Base-by-base conservation (phyloP, 208 protist species). In the Crithidia expoeki region DNA sequence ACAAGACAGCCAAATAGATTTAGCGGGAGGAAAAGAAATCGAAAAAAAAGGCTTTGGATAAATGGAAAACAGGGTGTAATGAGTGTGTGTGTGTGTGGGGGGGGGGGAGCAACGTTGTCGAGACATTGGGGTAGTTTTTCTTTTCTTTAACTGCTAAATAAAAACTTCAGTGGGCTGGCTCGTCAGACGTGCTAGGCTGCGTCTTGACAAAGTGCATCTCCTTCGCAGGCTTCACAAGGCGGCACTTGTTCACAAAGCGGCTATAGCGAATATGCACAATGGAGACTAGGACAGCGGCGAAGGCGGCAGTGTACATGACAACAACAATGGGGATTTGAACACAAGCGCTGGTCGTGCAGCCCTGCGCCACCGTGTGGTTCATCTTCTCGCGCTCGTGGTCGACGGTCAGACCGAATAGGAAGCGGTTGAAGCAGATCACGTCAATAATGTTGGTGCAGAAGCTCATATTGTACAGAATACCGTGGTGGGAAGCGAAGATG, bases 351-450 rank as follows among this genome's bases (percentile, higher is more conserved):
- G 42, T 49, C 17, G 60, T 80, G 76, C 81, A 88, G 12, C 80
- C 85, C 68, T 68, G 65, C 28, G 28, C 55, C 46, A 74, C 59
- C 7, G 71, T 70, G 72, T 78, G 73, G 21, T 56, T 72, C 56
- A 79, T 75, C 47, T 83, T 84, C 30, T 77, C 72, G 61, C 83
- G 83, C 71, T 87, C 56, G 30, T 61, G 25, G 62, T 92, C 86
- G 46, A 92, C 75, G 44, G 72, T 76, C 55, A 78, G 68, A 23
- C 86, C 86, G 52, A 92, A 92, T 27, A 92, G 68, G 53, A 86
- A 69, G 58, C 86, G 83, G 67, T 92, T 92, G 58, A 89, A 92
- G 69, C 79, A 79, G 47, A 92, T 80, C 27, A 87, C 80, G 49
- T 72, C 85, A 25, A 92, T 77, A 23, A 85, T 74, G 21, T 77